Evolutionary conservation across 495 filamentous ascomycete genomes (phyloP).

Genomic region (Apiosordaria backusii): DNA sequence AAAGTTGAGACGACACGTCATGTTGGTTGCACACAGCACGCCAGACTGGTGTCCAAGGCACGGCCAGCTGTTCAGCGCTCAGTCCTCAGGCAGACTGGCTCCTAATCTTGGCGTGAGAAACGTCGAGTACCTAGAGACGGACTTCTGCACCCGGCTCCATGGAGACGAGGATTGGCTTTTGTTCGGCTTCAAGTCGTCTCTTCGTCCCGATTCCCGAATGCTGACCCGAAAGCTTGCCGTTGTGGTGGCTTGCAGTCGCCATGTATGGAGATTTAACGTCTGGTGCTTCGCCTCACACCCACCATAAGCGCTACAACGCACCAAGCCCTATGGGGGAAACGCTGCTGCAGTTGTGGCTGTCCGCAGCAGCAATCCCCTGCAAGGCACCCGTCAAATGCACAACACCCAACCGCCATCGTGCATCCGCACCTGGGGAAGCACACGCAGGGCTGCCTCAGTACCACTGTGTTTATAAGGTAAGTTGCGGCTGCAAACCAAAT

Average conservation of each 20-base stretch:
- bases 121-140: too few relatives aligned
- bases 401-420: background rate
- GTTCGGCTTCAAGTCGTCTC: background rate
- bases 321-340: background rate
- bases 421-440: background rate
- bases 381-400: slow-evolving; percentile 3
- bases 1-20: background rate
- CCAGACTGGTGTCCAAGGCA: background rate
- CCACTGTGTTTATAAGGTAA: background rate
- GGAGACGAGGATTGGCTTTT: background rate
- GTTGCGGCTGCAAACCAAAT: background rate
- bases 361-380: slow-evolving; percentile 4
- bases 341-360: background rate
- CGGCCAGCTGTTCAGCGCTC: background rate
- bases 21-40: background rate
- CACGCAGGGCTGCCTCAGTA: background rate
- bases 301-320: background rate
- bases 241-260: background rate
- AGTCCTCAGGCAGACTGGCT: background rate
- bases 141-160: background rate
- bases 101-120: background rate
- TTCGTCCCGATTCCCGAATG: background rate
- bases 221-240: background rate
- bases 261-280: background rate
- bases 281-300: background rate